Evolutionary conservation across 2,329 filamentous ascomycete genomes (phyloP).

Genomic region (Aspergillus japonicus): DNA sequence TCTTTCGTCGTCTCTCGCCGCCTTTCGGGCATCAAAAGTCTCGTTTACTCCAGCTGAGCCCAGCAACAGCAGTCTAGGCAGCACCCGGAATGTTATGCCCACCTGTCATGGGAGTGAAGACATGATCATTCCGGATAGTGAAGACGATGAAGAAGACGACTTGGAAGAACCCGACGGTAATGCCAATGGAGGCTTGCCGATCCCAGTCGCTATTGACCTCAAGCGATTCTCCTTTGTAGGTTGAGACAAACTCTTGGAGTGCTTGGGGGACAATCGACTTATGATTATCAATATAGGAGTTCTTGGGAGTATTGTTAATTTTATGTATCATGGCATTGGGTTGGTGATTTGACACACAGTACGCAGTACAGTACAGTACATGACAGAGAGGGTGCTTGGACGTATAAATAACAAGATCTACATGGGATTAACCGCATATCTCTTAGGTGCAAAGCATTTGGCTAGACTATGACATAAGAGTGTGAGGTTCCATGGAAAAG

Average conservation of each 20-base stretch:
- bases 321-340: not conserved
- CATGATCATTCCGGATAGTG: conserved; percentile 51
- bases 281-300: not conserved
- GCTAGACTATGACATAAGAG: too few species aligned
- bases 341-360: conserved; percentile 1
- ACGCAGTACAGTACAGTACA: not conserved
- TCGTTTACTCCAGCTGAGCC: not conserved
- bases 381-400: conserved; percentile 2
- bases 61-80: not conserved
- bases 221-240: conserved; percentile 38
- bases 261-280: not conserved
- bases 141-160: conserved; percentile 40
- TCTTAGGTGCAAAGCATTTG: not conserved
- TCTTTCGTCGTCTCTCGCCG: conserved; percentile 10
- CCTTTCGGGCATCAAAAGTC: conserved; percentile 1
- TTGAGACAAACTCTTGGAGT: not conserved
- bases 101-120: conserved; percentile 51
- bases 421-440: not conserved
- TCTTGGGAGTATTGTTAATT: conserved; percentile 1
- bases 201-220: conserved; percentile 31
- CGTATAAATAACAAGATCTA: conserved; percentile 6
- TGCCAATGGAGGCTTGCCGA: not conserved
- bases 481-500: too few species aligned
- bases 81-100: conserved; percentile 3
- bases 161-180: not conserved